Conservation (phyloP, 202 grass and related monocot genomes). For the Carex arenaria region DNA sequence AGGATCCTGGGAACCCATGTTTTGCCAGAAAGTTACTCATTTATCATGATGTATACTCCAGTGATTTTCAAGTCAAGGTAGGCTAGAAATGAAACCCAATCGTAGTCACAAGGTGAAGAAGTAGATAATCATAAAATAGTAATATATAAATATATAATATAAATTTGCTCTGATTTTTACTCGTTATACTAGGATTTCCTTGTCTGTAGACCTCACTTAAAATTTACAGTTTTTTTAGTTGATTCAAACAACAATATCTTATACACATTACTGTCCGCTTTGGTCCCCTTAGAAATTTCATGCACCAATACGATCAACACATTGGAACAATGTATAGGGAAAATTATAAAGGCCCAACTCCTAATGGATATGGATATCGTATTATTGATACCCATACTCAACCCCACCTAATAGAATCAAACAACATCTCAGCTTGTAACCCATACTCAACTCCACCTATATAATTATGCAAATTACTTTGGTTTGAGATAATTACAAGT, state of each 20-base stretch:
- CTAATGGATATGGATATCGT: neutral
- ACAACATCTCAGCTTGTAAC: neutral
- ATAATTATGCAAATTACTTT: neutral
- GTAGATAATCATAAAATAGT: no score
- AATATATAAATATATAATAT: neutral
- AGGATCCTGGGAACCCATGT: neutral
- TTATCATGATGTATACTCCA: neutral
- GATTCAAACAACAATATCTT: neutral
- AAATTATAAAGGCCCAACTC: neutral
- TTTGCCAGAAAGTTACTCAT: neutral
- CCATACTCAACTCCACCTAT: neutral
- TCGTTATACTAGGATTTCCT: neutral
- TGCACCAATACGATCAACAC: neutral
- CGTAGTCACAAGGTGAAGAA: no score
- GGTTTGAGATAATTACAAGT: neutral
- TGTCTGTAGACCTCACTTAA: neutral
- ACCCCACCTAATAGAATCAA: neutral
- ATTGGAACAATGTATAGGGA: neutral
- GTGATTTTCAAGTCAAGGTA: neutral
- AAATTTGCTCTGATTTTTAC: neutral
- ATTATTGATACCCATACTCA: neutral
- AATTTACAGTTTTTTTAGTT: neutral
- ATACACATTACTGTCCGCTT: neutral
- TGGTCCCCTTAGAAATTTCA: neutral
- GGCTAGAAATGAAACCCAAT: no score